A percentile compares a stretch with the other conserved stretches of the same genome.
phyloP scores from a whole-genome alignment of 2,329 filamentous ascomycete species.

The Botrytis deweyae region DNA sequence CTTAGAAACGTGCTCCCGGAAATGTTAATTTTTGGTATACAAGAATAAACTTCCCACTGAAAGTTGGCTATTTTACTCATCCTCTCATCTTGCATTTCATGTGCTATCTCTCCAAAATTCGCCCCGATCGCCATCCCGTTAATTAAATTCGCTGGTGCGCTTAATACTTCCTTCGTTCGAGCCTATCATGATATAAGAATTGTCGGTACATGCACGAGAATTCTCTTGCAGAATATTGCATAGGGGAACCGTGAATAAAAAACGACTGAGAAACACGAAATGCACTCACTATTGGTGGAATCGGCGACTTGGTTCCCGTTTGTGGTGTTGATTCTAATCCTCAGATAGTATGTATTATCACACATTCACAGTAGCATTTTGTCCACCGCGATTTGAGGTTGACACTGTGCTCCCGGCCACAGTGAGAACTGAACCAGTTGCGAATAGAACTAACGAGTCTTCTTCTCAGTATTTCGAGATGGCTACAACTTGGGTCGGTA shows the following conservation, averaged over 20 bases:
- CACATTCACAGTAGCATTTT: background rate
- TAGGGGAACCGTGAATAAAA: background rate
- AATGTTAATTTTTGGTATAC: background rate
- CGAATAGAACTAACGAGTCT: background rate
- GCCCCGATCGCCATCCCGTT: background rate
- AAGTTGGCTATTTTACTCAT: background rate
- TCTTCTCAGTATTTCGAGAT: slow-evolving; percentile 42
- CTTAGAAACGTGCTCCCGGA: background rate
- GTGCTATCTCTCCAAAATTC: background rate
- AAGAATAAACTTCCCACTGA: background rate
- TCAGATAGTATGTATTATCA: slow-evolving; percentile 41
- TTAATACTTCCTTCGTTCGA: background rate
- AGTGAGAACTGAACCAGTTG: background rate
- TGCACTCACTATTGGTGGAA: slow-evolving; percentile 37
- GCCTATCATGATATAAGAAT: slow-evolving; percentile 4
- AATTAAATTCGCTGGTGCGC: background rate
- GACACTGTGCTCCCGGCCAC: background rate
- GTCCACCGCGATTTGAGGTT: background rate
- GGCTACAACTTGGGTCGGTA: slow-evolving; percentile 46
- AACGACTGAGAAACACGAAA: background rate
- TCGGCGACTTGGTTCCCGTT: slow-evolving; percentile 49
- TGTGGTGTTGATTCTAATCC: slow-evolving; percentile 28
- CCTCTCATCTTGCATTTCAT: background rate
- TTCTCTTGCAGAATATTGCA: background rate
- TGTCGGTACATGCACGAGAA: background rate